Percentiles rank a stretch among this genome's conserved stretches.
phyloP scores from a whole-genome alignment of 1,284 basidiomycete genomes.

The Anthracocystis panici-leucophaei region DNA sequence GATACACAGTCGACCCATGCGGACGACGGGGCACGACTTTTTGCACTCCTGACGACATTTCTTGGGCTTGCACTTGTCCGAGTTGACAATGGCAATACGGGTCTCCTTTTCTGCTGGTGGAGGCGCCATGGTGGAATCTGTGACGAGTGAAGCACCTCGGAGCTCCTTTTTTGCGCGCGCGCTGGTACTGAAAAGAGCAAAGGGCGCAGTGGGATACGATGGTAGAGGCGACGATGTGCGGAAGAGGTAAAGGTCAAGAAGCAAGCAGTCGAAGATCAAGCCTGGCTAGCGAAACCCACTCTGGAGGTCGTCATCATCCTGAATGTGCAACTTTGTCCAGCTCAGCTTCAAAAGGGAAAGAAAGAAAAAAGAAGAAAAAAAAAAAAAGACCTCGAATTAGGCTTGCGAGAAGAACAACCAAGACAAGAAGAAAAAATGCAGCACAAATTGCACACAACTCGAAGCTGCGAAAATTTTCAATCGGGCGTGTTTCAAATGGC shows the following conservation, averaged over 20 bases:
- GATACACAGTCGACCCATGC: conserved; percentile 68
- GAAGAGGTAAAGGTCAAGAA: conserved; percentile 16
- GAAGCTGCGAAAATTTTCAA: conserved; percentile 16
- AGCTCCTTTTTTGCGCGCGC: conserved; percentile 6
- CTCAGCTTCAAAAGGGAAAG: conserved; percentile 9
- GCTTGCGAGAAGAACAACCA: conserved; percentile 4
- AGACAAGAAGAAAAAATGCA: conserved; percentile 2
- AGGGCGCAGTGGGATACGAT: background rate
- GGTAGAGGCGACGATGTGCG: conserved; percentile 3
- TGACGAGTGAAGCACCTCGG: conserved; percentile 16
- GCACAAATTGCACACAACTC: background rate
- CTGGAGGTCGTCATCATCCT: conserved; percentile 4
- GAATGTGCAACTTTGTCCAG: conserved; percentile 3
- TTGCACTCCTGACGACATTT: conserved; percentile 70
- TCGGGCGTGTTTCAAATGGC: conserved; percentile 2
- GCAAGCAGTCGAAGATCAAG: background rate
- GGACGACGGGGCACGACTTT: conserved; percentile 68
- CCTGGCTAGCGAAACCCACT: conserved; percentile 13
- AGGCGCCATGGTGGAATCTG: conserved; percentile 45
- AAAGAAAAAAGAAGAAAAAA: background rate
- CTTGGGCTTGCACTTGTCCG: conserved; percentile 69
- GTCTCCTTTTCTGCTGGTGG: conserved; percentile 63
- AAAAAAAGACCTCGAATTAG: conserved; percentile 2
- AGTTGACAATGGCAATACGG: conserved; percentile 69
- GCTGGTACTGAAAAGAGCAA: conserved; percentile 1